phyloP scores from a whole-genome alignment of 2,329 filamentous ascomycete genomes.

The Gnomoniopsis smithogilvyi region DNA sequence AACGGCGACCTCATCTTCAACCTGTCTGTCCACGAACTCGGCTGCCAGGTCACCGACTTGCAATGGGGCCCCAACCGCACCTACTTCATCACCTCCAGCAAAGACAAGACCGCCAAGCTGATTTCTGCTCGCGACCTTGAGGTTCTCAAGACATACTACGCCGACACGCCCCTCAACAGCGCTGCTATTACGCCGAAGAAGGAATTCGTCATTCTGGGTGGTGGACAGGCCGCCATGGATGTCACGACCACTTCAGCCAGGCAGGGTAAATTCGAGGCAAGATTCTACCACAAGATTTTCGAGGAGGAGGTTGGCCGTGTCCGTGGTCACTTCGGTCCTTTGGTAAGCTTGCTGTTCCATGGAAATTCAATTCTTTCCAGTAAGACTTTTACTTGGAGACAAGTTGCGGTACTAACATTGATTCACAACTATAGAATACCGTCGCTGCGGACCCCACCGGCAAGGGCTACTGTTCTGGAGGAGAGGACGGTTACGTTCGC shows the following conservation, averaged over 20 bases:
- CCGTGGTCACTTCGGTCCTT: conserved; percentile 90
- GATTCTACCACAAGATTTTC: conserved; percentile 99
- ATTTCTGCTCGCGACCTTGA: conserved; percentile 82
- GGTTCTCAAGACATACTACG: conserved; percentile 85
- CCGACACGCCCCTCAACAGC: conserved; percentile 96
- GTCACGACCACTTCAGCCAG: conserved; percentile 91
- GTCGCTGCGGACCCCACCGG: conserved; percentile 90
- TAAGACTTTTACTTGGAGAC: too few relatives aligned
- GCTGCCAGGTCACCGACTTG: conserved; percentile 81
- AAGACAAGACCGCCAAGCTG: conserved; percentile 97
- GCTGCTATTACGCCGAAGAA: conserved; percentile 93
- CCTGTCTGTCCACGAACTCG: conserved; percentile 80
- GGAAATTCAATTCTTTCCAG: too few relatives aligned
- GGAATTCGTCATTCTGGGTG: conserved; percentile 95
- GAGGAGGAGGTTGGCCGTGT: conserved; percentile 98
- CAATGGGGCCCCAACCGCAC: conserved; percentile 93
- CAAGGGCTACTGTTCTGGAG: conserved; percentile 89
- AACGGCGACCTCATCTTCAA: conserved; percentile 80
- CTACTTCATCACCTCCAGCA: conserved; percentile 97
- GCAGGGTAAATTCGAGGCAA: conserved; percentile 98
- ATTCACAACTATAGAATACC: conserved; percentile 61
- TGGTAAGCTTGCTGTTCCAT: conserved; percentile 49
- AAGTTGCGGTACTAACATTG: not conserved
- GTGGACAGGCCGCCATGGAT: conserved; percentile 98
- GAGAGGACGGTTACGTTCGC: conserved; percentile 97